A percentile compares a stretch with the other conserved stretches of the same genome.
phyloP scores from a whole-genome alignment of 2,329 filamentous ascomycete genomes.

The Neofusicoccum sp. region DNA sequence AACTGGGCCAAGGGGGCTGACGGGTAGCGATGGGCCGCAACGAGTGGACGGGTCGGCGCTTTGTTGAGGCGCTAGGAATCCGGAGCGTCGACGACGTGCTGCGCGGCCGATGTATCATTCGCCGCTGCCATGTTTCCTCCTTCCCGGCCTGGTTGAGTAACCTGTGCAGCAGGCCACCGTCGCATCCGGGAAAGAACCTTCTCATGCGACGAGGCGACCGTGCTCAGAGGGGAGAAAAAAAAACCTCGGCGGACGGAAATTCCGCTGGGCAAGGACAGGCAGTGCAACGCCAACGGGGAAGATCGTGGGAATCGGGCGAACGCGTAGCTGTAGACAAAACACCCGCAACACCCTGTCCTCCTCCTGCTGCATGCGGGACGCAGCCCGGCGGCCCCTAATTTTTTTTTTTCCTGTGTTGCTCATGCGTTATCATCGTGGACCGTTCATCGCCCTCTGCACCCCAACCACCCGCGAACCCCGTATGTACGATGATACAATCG shows the following conservation, averaged over 20 bases:
- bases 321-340: too few relatives aligned
- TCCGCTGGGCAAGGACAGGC: too few relatives aligned
- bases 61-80: slow-evolving; percentile 5
- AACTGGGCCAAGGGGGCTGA: slow-evolving; percentile 4
- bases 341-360: too few relatives aligned
- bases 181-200: background rate
- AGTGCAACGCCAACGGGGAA: too few relatives aligned
- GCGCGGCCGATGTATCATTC: background rate
- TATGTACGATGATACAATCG: slow-evolving; percentile 1
- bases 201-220: too few relatives aligned
- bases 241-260: too few relatives aligned
- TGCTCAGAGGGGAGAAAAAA: too few relatives aligned
- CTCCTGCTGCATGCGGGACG: background rate
- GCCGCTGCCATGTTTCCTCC: background rate
- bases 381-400: too few relatives aligned
- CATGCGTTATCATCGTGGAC: background rate
- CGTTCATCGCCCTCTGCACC: background rate
- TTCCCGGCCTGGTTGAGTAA: background rate
- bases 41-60: background rate
- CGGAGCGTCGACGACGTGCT: background rate
- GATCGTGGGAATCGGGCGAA: too few relatives aligned
- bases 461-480: background rate
- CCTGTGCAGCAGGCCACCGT: background rate
- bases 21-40: background rate
- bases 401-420: background rate